Conservation (phyloP, 208 protist genomes). For the Trypanosoma vivax region DNA sequence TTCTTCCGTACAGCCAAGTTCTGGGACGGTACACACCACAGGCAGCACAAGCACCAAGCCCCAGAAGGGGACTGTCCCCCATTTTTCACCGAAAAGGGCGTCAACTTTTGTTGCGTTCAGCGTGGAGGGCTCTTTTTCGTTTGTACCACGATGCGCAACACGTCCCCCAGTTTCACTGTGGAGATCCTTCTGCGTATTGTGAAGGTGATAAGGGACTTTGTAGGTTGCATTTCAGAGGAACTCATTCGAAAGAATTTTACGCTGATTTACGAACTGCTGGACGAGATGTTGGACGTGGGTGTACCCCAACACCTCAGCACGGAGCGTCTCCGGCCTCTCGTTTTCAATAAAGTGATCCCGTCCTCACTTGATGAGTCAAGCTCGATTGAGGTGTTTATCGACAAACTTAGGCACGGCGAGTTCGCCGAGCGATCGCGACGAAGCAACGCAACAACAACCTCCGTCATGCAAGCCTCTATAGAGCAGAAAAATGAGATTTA, state of each 20-base stretch:
- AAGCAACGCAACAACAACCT: constrained; percentile 25
- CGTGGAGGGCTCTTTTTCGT: constrained; percentile 78
- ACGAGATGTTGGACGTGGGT: constrained; percentile 88
- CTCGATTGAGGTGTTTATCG: constrained; percentile 24
- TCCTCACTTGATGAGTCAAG: constrained; percentile 6
- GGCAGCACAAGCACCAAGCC: constrained; percentile 13
- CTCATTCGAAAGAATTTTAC: constrained; percentile 83
- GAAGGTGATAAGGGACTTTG: constrained; percentile 81
- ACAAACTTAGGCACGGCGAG: constrained; percentile 21
- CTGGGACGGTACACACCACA: constrained; percentile 28
- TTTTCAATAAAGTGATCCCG: constrained; percentile 61
- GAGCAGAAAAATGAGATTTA: constrained; percentile 85
- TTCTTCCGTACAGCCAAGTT: constrained; percentile 84
- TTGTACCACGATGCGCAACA: constrained; percentile 65
- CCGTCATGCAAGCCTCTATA: constrained; percentile 30
- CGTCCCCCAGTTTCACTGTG: constrained; percentile 54
- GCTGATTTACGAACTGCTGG: constrained; percentile 89
- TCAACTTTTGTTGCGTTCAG: constrained; percentile 76
- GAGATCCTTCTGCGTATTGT: constrained; percentile 69
- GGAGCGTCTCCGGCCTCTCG: constrained; percentile 72
- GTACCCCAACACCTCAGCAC: constrained; percentile 72
- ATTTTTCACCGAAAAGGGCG: constrained; percentile 58
- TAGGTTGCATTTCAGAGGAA: constrained; percentile 84
- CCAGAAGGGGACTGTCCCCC: constrained; percentile 54
- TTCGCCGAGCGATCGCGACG: constrained; percentile 29